phyloP scores from a whole-genome alignment of 1,284 basidiomycete species.

The Cryptococcus jaspeensis region DNA sequence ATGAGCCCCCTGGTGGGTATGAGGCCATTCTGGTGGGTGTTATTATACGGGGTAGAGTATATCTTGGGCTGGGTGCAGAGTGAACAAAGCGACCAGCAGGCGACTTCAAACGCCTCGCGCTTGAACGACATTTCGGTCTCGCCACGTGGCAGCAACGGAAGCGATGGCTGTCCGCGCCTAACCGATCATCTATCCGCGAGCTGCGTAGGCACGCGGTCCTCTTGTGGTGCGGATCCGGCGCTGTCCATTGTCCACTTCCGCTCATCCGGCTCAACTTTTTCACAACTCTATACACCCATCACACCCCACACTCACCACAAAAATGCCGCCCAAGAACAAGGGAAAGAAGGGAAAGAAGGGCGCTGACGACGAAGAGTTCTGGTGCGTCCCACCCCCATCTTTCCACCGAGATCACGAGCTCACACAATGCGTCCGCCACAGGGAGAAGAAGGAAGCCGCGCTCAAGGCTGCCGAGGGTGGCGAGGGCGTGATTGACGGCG shows the following conservation, averaged over 20 bases:
- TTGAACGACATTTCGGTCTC: too few species aligned
- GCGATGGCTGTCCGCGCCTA: too few species aligned
- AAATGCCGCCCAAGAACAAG: slow-evolving; percentile 84
- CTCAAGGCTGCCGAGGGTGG: slow-evolving; percentile 18
- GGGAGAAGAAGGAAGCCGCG: slow-evolving; percentile 47
- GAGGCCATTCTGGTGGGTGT: slow-evolving; percentile 9
- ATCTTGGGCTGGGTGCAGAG: not conserved
- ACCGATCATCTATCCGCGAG: too few species aligned
- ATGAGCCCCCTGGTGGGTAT: slow-evolving; percentile 15
- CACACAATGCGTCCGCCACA: slow-evolving; percentile 6
- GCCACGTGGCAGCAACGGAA: too few species aligned
- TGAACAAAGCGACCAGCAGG: too few species aligned
- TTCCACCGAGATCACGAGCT: not conserved
- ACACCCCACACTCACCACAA: not conserved
- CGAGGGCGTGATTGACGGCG: slow-evolving; percentile 44
- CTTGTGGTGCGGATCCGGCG: not conserved
- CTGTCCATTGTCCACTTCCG: not conserved
- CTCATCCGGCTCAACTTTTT: slow-evolving; percentile 2
- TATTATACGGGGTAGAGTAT: not conserved
- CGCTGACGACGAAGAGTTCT: slow-evolving; percentile 71
- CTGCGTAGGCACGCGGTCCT: not conserved
- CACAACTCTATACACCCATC: not conserved
- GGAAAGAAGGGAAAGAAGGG: slow-evolving; percentile 79
- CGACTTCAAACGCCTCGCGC: too few species aligned
- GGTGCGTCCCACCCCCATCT: slow-evolving; percentile 58